Percentiles rank a stretch among this genome's conserved stretches.
Conservation (phyloP, 1,139 yeast species). For the Schizosaccharomyces versatilis region DNA sequence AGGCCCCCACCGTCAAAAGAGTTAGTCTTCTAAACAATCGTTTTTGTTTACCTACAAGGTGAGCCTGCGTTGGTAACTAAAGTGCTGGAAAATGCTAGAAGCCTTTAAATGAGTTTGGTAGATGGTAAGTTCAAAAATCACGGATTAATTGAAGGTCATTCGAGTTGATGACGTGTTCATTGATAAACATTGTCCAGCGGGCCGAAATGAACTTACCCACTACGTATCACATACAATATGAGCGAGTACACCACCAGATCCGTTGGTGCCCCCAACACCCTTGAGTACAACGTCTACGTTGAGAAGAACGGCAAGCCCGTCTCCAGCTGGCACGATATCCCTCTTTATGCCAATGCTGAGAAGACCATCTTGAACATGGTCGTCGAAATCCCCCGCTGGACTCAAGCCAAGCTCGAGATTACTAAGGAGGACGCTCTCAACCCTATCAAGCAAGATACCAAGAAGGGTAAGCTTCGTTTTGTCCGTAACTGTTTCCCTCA, state of each 20-base stretch:
- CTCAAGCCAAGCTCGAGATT: constrained; percentile 72
- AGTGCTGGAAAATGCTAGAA: too few species aligned
- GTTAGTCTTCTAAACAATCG: too few species aligned
- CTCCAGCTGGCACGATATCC: constrained; percentile 78
- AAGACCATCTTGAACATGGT: constrained; percentile 60
- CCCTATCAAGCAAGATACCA: constrained; percentile 84
- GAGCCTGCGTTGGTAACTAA: too few species aligned
- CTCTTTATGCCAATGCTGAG: constrained; percentile 43
- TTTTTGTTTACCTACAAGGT: too few species aligned
- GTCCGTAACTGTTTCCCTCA: constrained; percentile 88
- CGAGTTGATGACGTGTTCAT: too few species aligned
- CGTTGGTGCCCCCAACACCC: constrained; percentile 69
- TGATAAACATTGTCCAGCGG: too few species aligned
- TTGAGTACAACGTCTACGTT: constrained; percentile 54
- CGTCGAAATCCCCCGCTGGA: constrained; percentile 53
- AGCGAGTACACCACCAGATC: constrained; percentile 26
- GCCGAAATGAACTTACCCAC: too few species aligned
- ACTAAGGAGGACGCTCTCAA: constrained; percentile 50
- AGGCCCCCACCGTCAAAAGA: too few species aligned
- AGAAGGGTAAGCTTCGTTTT: constrained; percentile 56
- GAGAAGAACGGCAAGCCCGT: constrained; percentile 39
- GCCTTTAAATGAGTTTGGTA: too few species aligned
- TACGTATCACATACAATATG: background rate
- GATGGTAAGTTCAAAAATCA: too few species aligned
- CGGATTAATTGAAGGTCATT: too few species aligned